Conservation (phyloP, 2,329 filamentous ascomycete genomes). For the Trichoderma breve region DNA sequence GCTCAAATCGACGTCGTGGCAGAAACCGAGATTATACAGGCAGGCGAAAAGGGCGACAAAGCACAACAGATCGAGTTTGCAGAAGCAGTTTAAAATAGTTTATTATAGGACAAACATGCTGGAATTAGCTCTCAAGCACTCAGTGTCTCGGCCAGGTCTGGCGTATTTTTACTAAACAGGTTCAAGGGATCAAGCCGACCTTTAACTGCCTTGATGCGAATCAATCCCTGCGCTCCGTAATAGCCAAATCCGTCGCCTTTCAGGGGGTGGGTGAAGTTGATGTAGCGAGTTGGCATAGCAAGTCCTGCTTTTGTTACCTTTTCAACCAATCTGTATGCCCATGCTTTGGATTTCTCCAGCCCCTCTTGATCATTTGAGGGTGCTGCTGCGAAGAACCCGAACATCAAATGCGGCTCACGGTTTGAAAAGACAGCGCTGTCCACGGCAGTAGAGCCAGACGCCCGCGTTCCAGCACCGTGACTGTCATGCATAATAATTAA, state of each 20-base stretch:
- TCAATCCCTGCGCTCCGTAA: not conserved
- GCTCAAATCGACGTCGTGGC: not conserved
- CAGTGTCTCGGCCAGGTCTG: not conserved
- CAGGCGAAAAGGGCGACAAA: not conserved
- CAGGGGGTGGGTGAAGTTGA: not conserved
- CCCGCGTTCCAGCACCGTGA: not conserved
- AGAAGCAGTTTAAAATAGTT: not conserved
- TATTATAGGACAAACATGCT: not conserved
- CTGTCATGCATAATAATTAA: not conserved
- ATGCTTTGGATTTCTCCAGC: not conserved
- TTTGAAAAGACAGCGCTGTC: not conserved
- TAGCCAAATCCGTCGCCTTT: not conserved
- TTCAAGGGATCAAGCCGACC: not conserved
- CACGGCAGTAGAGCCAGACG: not conserved
- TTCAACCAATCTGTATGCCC: not conserved
- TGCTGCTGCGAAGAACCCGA: not conserved
- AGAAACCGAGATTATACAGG: not conserved
- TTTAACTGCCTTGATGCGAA: not conserved
- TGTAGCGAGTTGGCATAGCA: not conserved
- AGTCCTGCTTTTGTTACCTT: not conserved
- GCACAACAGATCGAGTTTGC: not conserved
- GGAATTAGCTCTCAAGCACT: not conserved
- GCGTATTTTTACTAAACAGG: constrained; percentile 2
- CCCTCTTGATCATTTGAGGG: constrained; percentile 1
- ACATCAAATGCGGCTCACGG: constrained; percentile 11